These are phyloP conservation scores for Jackrogersella minutella DNA, from an alignment of 495 filamentous ascomycete genomes.

Conservation along the genomic window DNA sequence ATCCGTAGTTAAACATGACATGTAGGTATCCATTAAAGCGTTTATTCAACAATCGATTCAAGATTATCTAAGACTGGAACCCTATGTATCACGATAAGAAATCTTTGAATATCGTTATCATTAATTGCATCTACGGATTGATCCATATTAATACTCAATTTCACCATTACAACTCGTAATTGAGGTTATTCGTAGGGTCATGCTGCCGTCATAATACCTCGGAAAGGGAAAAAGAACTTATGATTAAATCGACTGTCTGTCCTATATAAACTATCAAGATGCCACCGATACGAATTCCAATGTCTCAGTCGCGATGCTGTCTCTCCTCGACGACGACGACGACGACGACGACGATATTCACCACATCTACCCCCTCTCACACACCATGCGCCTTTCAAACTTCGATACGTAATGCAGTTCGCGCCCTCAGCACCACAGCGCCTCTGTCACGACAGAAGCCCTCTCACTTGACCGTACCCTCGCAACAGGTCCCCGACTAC, in stretches of 20 bases:
- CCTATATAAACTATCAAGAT: conserved; percentile 3
- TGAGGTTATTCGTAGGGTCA: background rate
- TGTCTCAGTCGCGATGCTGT: conserved; percentile 28
- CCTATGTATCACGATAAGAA: conserved; percentile 20
- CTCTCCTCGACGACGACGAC: conserved; percentile 12
- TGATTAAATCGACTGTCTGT: background rate
- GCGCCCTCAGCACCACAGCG: conserved; percentile 37
- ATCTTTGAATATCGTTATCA: background rate
- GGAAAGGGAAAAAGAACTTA: background rate
- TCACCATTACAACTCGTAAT: background rate
- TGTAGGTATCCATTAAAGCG: background rate
- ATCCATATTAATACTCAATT: too few species aligned
- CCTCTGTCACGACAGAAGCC: conserved; percentile 35
- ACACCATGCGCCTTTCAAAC: conserved; percentile 27
- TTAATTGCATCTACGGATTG: too few species aligned
- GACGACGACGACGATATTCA: too few species aligned
- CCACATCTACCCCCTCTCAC: conserved; percentile 9
- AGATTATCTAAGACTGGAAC: too few species aligned
- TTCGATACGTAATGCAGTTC: conserved; percentile 21
- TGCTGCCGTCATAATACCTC: background rate
- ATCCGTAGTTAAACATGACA: too few species aligned
- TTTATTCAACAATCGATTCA: too few species aligned
- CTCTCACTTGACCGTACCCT: conserved; percentile 42
- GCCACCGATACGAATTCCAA: conserved; percentile 23
- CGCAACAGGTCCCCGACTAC: conserved; percentile 70